Evolutionary conservation across 768 basidiomycete species (phyloP).

Genomic region (Macrolepiota dolichaula): DNA sequence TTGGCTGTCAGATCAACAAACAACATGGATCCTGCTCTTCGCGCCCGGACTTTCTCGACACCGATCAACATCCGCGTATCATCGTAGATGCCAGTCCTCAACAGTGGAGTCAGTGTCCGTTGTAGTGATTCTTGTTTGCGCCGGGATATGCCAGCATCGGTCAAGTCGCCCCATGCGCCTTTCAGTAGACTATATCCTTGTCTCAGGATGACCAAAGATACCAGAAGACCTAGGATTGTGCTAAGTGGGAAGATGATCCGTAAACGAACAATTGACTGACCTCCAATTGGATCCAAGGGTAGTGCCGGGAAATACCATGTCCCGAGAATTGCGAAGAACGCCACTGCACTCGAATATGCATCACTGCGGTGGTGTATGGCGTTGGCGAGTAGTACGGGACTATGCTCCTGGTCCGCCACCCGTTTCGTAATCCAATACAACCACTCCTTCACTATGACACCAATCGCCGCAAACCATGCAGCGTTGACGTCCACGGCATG

Average conservation of each 20-base stretch:
- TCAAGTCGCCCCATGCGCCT: slow-evolving; percentile 76
- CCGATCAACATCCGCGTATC: slow-evolving; percentile 33
- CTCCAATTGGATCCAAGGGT: slow-evolving; percentile 93
- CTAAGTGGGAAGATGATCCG: neutral
- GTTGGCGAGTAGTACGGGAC: slow-evolving; percentile 92
- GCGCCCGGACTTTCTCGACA: slow-evolving; percentile 60
- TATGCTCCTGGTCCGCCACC: slow-evolving; percentile 89
- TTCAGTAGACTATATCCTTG: slow-evolving; percentile 69
- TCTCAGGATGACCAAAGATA: slow-evolving; percentile 84
- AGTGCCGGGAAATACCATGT: slow-evolving; percentile 82
- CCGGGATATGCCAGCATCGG: slow-evolving; percentile 74
- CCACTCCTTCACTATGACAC: slow-evolving; percentile 88
- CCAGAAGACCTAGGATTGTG: slow-evolving; percentile 59
- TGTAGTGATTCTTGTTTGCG: slow-evolving; percentile 51
- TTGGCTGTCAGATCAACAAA: slow-evolving; percentile 80
- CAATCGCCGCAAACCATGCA: slow-evolving; percentile 89
- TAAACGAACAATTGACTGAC: slow-evolving; percentile 35
- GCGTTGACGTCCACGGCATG: slow-evolving; percentile 87
- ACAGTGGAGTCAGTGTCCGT: slow-evolving; percentile 53
- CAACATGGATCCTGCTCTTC: slow-evolving; percentile 76
- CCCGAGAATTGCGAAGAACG: slow-evolving; percentile 89
- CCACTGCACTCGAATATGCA: slow-evolving; percentile 89
- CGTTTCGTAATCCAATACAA: slow-evolving; percentile 84
- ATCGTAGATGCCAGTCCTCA: slow-evolving; percentile 24
- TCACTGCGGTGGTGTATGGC: slow-evolving; percentile 98